Evolutionary conservation across 179 eudicot species (phyloP).

Genomic region (Vitellaria paradoxa): DNA sequence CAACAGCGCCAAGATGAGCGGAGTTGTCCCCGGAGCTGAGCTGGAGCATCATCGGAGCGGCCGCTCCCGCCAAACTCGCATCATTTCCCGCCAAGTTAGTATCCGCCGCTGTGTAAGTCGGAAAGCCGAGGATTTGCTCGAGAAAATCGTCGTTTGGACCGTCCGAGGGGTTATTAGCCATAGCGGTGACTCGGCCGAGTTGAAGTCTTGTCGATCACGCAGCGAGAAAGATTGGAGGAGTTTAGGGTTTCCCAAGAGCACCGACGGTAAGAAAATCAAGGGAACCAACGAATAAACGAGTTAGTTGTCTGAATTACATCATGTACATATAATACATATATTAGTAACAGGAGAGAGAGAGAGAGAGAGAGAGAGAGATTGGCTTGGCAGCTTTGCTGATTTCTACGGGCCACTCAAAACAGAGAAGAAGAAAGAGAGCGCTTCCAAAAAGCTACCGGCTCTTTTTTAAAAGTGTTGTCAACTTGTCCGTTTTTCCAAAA

Average conservation of each 20-base stretch:
- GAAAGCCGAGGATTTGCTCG: slow-evolving; percentile 76
- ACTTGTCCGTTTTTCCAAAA: background rate
- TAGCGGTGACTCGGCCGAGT: background rate
- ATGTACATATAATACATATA: too few relatives aligned
- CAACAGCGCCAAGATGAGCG: slow-evolving; percentile 30
- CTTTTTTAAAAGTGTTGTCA: background rate
- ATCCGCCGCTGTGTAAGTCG: slow-evolving; percentile 39
- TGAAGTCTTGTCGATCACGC: background rate
- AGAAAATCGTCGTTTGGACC: slow-evolving; percentile 63
- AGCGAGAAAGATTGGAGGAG: background rate
- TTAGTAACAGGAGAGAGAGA: background rate
- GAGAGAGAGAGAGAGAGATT: background rate
- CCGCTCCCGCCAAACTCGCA: slow-evolving; percentile 19
- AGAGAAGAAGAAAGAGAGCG: background rate
- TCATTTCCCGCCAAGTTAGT: slow-evolving; percentile 30
- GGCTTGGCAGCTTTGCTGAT: too few relatives aligned
- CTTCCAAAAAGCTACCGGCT: background rate
- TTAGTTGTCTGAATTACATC: too few relatives aligned
- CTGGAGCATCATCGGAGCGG: slow-evolving; percentile 76
- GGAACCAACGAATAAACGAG: background rate
- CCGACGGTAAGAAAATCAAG: background rate
- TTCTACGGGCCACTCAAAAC: too few relatives aligned
- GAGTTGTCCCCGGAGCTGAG: slow-evolving; percentile 52
- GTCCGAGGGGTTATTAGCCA: slow-evolving; percentile 38
- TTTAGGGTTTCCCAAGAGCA: slow-evolving; percentile 15